These are phyloP conservation scores for Sphagnum fallax DNA, from an alignment of 228 moss, liverwort and hornwort species.

Conservation along the genomic window DNA sequence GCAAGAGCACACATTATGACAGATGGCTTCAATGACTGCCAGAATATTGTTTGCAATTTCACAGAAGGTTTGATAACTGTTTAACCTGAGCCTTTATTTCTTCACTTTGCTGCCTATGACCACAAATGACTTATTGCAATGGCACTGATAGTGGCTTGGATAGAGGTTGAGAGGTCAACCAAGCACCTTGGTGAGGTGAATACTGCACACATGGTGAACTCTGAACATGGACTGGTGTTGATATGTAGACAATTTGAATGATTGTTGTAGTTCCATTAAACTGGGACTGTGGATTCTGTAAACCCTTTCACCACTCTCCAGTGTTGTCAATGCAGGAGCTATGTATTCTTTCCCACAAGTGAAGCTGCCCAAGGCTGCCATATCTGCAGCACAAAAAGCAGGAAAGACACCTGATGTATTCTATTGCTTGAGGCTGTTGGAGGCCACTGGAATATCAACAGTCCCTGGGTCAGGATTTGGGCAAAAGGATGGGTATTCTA, in stretches of 20 bases:
- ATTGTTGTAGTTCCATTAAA: too few relatives aligned
- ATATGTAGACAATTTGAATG: too few relatives aligned
- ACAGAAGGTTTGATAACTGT: conserved; percentile 51
- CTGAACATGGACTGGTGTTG: too few relatives aligned
- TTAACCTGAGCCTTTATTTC: too few relatives aligned
- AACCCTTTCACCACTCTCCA: too few relatives aligned
- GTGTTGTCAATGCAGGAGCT: conserved; percentile 45
- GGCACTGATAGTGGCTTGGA: too few relatives aligned
- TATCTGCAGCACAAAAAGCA: conserved; percentile 66
- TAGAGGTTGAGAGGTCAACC: too few relatives aligned
- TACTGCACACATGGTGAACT: too few relatives aligned
- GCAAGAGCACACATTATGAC: conserved; percentile 91
- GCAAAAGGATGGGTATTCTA: conserved; percentile 77
- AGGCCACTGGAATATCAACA: conserved; percentile 88
- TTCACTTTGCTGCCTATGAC: too few relatives aligned
- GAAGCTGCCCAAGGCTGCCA: conserved; percentile 52
- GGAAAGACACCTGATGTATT: conserved; percentile 79
- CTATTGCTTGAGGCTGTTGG: conserved; percentile 79
- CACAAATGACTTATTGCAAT: too few relatives aligned
- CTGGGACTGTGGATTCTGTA: too few relatives aligned
- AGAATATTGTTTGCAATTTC: conserved; percentile 83
- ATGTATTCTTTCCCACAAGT: conserved; percentile 97
- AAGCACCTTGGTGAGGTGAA: too few relatives aligned
- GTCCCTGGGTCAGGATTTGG: conserved; percentile 97
- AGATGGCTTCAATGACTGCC: conserved; percentile 88